phyloP scores from a whole-genome alignment of 768 basidiomycete species.

The Psilocybe tampanensis region DNA sequence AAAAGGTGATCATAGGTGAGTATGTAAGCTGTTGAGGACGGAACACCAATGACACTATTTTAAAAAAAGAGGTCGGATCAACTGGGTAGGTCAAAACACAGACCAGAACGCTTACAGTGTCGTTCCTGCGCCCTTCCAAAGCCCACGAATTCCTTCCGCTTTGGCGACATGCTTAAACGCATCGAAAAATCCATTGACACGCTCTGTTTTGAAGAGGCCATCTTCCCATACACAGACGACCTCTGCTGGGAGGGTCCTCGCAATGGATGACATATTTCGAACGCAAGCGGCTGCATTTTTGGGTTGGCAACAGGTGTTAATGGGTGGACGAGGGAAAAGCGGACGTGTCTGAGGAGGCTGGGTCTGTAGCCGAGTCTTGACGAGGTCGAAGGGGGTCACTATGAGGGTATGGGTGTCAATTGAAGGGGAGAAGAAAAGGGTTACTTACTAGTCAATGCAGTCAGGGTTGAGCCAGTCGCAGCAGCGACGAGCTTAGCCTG shows the following conservation, averaged over 20 bases:
- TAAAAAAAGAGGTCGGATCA: slow-evolving; percentile 10
- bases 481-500: slow-evolving; percentile 82
- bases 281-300: slow-evolving; percentile 55
- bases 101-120: slow-evolving; percentile 61
- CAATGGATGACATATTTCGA: slow-evolving; percentile 76
- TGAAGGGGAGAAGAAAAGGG: neutral
- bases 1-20: slow-evolving; percentile 91
- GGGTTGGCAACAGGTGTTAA: slow-evolving; percentile 73
- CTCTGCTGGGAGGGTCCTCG: slow-evolving; percentile 55
- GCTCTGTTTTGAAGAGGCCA: slow-evolving; percentile 68
- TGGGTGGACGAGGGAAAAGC: slow-evolving; percentile 55
- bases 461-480: slow-evolving; percentile 77
- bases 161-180: slow-evolving; percentile 79
- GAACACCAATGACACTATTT: slow-evolving; percentile 83
- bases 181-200: slow-evolving; percentile 84
- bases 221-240: slow-evolving; percentile 82
- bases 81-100: neutral
- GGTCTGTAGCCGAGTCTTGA: slow-evolving; percentile 96
- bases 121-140: slow-evolving; percentile 97
- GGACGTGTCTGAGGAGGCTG: slow-evolving; percentile 61
- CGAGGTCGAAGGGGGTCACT: slow-evolving; percentile 99
- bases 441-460: slow-evolving; percentile 76
- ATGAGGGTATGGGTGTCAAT: slow-evolving; percentile 14
- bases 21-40: slow-evolving; percentile 92
- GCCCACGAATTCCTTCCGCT: slow-evolving; percentile 79